Evolutionary conservation across 1,139 yeast genomes (phyloP).

Genomic region (Kluyveromyces sp.): DNA sequence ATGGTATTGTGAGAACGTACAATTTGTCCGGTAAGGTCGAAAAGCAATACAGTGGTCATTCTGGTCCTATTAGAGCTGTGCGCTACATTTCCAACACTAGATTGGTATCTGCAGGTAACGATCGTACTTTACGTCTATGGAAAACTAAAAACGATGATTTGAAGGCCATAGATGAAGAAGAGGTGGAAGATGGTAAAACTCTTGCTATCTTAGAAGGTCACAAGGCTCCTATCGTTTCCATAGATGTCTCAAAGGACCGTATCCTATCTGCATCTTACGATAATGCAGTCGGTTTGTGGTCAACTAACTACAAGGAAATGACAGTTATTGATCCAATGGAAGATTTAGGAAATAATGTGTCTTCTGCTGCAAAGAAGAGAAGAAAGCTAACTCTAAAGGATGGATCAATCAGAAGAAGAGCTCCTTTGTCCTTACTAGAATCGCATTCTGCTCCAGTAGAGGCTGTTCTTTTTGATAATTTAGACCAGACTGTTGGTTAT

Average conservation of each 20-base stretch:
- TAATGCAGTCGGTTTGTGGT: conserved; percentile 78
- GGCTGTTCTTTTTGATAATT: conserved; percentile 64
- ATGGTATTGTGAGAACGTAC: conserved; percentile 89
- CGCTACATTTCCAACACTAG: conserved; percentile 69
- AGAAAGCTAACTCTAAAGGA: conserved; percentile 75
- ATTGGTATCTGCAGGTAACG: conserved; percentile 81
- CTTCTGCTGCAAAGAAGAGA: conserved; percentile 84
- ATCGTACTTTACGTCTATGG: conserved; percentile 86
- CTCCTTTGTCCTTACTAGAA: conserved; percentile 69
- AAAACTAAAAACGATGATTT: conserved; percentile 47
- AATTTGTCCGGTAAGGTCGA: conserved; percentile 76
- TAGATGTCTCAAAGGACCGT: conserved; percentile 52
- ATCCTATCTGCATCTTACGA: conserved; percentile 85
- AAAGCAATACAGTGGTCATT: conserved; percentile 79
- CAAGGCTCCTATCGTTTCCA: conserved; percentile 73
- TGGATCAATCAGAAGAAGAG: conserved; percentile 67
- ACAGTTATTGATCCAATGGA: conserved; percentile 57
- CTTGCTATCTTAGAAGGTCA: conserved; percentile 84
- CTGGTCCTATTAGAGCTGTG: conserved; percentile 76
- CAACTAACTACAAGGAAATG: conserved; percentile 78
- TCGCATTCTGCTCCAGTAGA: conserved; percentile 86
- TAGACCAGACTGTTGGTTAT: conserved; percentile 75
- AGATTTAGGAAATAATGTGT: conserved; percentile 39
- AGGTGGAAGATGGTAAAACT: conserved; percentile 63
- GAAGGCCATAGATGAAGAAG: conserved; percentile 25